Conservation (phyloP, 1,284 basidiomycete genomes). For the Rhodotorula sp. region DNA sequence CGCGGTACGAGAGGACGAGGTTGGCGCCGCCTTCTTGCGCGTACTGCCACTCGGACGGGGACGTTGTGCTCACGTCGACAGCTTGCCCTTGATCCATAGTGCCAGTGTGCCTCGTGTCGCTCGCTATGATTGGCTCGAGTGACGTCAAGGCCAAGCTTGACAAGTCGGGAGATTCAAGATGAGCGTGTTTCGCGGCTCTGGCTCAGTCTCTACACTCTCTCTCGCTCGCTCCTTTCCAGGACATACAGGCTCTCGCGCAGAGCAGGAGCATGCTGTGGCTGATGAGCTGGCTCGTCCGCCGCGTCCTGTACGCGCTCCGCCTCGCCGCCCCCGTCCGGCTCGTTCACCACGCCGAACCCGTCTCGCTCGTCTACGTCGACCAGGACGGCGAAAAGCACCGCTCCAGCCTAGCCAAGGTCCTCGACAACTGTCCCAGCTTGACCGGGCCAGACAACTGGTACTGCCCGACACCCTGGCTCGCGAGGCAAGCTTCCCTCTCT, state of each 20-base stretch:
- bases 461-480: slow-evolving; percentile 40
- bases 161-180: too few species aligned
- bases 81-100: not conserved
- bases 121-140: too few species aligned
- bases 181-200: not conserved
- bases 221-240: not conserved
- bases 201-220: not conserved
- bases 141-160: too few species aligned
- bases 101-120: too few species aligned
- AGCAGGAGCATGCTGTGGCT: slow-evolving; percentile 11
- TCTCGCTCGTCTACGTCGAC: slow-evolving; percentile 11
- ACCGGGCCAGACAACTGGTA: slow-evolving; percentile 38
- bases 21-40: slow-evolving; percentile 86
- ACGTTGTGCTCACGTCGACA: not conserved
- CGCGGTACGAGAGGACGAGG: slow-evolving; percentile 76
- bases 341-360: slow-evolving; percentile 10
- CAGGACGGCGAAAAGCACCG: slow-evolving; percentile 6
- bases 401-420: slow-evolving; percentile 24
- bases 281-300: slow-evolving; percentile 4
- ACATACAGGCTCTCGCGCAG: too few species aligned
- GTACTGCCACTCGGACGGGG: slow-evolving; percentile 63
- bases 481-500: slow-evolving; percentile 13
- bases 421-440: slow-evolving; percentile 35
- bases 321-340: slow-evolving; percentile 20
- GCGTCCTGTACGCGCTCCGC: slow-evolving; percentile 15